Base-by-base conservation (phyloP, 2,329 filamentous ascomycete genomes). In the Parascedosporium putredinis region DNA sequence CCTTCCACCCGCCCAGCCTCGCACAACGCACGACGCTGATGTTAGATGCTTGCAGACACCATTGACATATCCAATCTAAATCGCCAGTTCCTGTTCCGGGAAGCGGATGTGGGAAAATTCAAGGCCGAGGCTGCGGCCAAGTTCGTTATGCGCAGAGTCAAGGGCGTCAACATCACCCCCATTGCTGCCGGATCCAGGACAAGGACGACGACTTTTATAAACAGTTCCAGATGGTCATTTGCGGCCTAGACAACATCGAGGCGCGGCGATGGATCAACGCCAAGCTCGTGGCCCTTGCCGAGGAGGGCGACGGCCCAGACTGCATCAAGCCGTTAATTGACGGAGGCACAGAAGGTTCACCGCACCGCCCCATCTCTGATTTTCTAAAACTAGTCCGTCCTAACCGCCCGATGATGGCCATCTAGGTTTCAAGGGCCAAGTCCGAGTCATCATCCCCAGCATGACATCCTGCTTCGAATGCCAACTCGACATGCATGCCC, bases 31-130 rank as follows among this genome's bases (percentile, higher is more conserved):
- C 18, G 14, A 14, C 20, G 1, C 18, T 22, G 25, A n/a, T 16
- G 27, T 7, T 23, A 56, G 54, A 56, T 34, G 47, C 24, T 22
- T 42, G 40, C 56, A 88, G 89, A 98, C 67, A 98, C 91, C 1
- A 98, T 98, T 65, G 93, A 98, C 62, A 91, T 98, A 53, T 96
- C 90, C 47, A 98, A 98, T 64, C 77, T 98, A 20, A 98, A 98
- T 67, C 85, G 93, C 38, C 93, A 98, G 61, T 98, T 98, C 62
- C 80, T 98, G 52, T 98, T 98, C 68, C 87, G 93, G 20, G 79
- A 90, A 58, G 74, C 81, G 53, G 93, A 98, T 64, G 91, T 98
- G 24, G 93, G 94, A 33, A 91, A 88, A 60, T 87, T 78, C 57
- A 98, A 98, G 69, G 93, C 94, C 46, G 88, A 93, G 62, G 87